Evolutionary conservation across 176 grass and related monocot genomes (phyloP), one percentile per base, ranked within the genome.

Genomic region (Cymbopogon citratus): DNA sequence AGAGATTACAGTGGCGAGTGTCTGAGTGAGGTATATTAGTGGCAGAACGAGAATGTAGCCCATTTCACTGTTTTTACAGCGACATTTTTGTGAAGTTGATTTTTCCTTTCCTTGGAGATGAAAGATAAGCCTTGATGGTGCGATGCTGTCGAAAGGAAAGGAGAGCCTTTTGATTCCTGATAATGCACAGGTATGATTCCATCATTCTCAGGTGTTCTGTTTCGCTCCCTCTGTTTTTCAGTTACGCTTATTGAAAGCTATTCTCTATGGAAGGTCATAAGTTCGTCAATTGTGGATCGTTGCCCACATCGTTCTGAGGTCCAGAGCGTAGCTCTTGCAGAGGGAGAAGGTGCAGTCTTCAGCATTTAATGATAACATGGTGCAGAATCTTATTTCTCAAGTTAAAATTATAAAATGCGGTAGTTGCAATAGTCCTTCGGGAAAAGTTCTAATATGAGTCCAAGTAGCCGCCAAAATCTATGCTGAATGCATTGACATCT

Each of bases 161-260:
- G 91, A 95, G 83, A 91, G 91, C 84, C 96, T 99, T 34, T 33
- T 99, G 70, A 95, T 99, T 90, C 96, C 92, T 83, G 80, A 95
- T 60, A 86, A 21, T 73, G 82, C 96, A 65, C 66, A 95, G 83
- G 92, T 99, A 54, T 57, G 38, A 43, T 57, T 60, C 11, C 6
- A 31, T 26, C 46, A 60, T 71, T 70, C 44, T 12, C 24, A 69
- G 24, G 16, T 36, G 36, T 3, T 74, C 7, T 71, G 8, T 82
- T 87, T 44, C 48, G 66, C 52, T 46, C 24, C 7, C 6, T 79
- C 10, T 34, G 49, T 74, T 16, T 51, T 82, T 70, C 41, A 28
- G 69, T 71, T 46, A 31, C 13, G 6, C 15, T 71, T 71, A 71
- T 77, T 72, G 54, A 35, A 48, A 75, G 34, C 41, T 18, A 52